phyloP scores from a whole-genome alignment of 768 basidiomycete genomes.

The Gelatoporia subvermispora region DNA sequence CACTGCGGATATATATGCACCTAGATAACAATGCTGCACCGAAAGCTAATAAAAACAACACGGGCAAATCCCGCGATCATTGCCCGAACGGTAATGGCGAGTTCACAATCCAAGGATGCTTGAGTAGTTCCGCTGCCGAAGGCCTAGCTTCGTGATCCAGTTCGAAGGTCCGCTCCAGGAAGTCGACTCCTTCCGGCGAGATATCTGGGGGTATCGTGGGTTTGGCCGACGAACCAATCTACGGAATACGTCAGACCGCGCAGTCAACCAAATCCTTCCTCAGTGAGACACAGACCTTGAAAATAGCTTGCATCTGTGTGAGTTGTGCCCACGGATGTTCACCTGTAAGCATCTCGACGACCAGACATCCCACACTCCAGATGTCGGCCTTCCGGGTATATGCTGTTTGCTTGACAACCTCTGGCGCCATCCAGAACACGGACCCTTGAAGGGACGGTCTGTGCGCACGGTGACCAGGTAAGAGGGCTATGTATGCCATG shows the following conservation, averaged over 20 bases:
- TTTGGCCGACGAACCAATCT: constrained; percentile 91
- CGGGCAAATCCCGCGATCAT: background rate
- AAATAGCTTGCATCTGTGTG: constrained; percentile 99
- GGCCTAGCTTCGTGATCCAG: constrained; percentile 78
- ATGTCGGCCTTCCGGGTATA: constrained; percentile 93
- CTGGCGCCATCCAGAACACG: constrained; percentile 99
- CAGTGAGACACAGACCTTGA: constrained; percentile 56
- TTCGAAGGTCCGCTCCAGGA: constrained; percentile 83
- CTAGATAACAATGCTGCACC: background rate
- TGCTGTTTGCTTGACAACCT: constrained; percentile 93
- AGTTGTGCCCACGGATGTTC: constrained; percentile 95
- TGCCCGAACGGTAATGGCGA: constrained; percentile 11
- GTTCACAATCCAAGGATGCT: constrained; percentile 63
- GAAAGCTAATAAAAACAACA: background rate
- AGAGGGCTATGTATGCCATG: constrained; percentile 28
- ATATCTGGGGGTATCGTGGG: constrained; percentile 91
- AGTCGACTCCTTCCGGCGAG: constrained; percentile 81
- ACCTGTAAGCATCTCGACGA: constrained; percentile 96
- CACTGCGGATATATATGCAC: background rate
- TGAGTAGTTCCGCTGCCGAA: constrained; percentile 68
- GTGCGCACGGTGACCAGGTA: constrained; percentile 66
- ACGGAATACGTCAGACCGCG: constrained; percentile 1
- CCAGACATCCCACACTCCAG: constrained; percentile 92
- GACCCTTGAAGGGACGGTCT: constrained; percentile 95
- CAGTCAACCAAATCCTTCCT: background rate